Percentiles rank a stretch among this genome's conserved stretches.
phyloP scores from a whole-genome alignment of 78 protist species.

The Tieghemostelium lacteum region DNA sequence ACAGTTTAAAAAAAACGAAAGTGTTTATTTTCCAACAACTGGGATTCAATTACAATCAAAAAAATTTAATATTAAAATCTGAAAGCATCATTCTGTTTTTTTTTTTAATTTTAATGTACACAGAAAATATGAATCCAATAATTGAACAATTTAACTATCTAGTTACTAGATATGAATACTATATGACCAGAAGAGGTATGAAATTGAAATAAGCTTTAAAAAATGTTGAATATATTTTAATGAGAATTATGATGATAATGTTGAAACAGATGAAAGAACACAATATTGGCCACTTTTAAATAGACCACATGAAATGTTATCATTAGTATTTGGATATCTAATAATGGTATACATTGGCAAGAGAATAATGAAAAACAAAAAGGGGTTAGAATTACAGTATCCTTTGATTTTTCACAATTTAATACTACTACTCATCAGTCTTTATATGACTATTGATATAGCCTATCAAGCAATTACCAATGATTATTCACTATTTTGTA shows the following conservation, averaged over 20 bases:
- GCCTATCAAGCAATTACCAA: slow-evolving; percentile 49
- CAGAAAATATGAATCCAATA: background rate
- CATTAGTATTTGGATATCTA: slow-evolving; percentile 20
- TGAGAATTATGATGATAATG: too few relatives aligned
- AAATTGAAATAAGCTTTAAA: background rate
- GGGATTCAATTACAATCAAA: too few relatives aligned
- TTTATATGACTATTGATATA: slow-evolving; percentile 36
- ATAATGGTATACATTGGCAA: slow-evolving; percentile 20
- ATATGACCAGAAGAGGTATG: background rate
- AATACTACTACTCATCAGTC: slow-evolving; percentile 22
- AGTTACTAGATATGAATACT: background rate
- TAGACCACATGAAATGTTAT: slow-evolving; percentile 61
- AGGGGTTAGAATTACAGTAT: slow-evolving; percentile 38
- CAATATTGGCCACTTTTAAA: slow-evolving; percentile 46
- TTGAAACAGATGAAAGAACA: slow-evolving; percentile 49
- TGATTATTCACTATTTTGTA: slow-evolving; percentile 44
- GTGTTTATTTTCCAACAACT: too few relatives aligned
- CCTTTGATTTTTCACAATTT: slow-evolving; percentile 60
- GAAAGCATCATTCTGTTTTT: background rate
- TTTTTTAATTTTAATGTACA: background rate
- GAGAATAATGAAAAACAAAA: slow-evolving; percentile 44
- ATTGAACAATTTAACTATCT: too few relatives aligned
- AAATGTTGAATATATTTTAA: background rate
- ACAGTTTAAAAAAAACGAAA: too few relatives aligned
- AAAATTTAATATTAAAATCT: background rate